phyloP scores from a whole-genome alignment of 1,284 basidiomycete genomes.

The Chondrostereum purpureum region DNA sequence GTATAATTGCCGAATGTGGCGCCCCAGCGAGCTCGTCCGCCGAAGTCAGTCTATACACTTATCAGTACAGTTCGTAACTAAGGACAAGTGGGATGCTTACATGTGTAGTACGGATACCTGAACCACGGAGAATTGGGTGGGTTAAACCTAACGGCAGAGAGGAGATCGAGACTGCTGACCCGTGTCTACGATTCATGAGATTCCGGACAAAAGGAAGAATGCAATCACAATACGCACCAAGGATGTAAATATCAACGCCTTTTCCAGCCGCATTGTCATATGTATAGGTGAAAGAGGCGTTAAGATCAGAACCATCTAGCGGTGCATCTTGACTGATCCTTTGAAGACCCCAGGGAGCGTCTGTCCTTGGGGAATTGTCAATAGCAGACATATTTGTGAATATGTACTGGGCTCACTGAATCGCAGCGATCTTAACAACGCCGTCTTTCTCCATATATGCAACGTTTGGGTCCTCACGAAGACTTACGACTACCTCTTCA shows the following conservation, averaged over 20 bases:
- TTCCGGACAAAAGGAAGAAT: not conserved
- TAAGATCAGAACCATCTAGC: conserved; percentile 30
- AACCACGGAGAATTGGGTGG: not conserved
- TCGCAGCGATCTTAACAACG: too few species aligned
- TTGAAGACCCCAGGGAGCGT: conserved; percentile 29
- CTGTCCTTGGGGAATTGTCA: conserved; percentile 14
- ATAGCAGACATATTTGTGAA: too few species aligned
- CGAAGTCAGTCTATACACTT: conserved; percentile 57
- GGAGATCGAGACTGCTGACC: not conserved
- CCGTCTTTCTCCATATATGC: too few species aligned
- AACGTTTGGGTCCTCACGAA: too few species aligned
- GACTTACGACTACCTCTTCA: too few species aligned
- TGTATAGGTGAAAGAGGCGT: conserved; percentile 21
- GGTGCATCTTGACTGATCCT: conserved; percentile 41
- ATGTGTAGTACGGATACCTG: conserved; percentile 76
- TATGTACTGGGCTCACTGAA: too few species aligned
- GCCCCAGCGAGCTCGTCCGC: conserved; percentile 81
- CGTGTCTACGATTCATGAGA: conserved; percentile 29
- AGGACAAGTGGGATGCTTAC: conserved; percentile 17
- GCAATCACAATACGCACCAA: conserved; percentile 18
- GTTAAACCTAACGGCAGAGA: not conserved
- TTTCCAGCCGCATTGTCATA: conserved; percentile 24
- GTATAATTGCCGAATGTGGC: conserved; percentile 64
- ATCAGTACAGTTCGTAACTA: not conserved
- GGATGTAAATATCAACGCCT: conserved; percentile 31